Base-by-base conservation (phyloP, 2,329 filamentous ascomycete species). In the Beauveria australis region DNA sequence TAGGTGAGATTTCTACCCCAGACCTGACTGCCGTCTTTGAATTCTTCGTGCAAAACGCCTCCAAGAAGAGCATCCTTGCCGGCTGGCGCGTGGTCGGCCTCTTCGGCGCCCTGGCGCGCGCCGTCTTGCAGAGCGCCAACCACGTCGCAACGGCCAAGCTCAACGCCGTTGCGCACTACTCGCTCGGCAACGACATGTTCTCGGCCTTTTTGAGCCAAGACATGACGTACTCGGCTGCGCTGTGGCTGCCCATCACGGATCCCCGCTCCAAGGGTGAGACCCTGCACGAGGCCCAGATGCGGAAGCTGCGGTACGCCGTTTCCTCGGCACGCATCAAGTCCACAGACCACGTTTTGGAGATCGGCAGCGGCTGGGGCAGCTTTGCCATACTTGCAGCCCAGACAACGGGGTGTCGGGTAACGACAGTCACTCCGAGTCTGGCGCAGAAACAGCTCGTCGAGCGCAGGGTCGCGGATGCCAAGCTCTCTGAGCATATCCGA, bases 171-270 rank as follows among this genome's bases (percentile, higher is more conserved):
- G 86, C 87, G 7, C 88, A 91, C 65, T 91, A 91, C 69, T 88
- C 91, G 66, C 88, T 90, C 63, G 86, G 83, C 64, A 91, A 91
- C 67, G 84, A 86, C 62, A 89, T 90, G 85, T 90, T 91, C 66
- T 84, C 86, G 6, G 85, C 87, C 0, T 90, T 90, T 65, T 76
- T 90, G 40, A 89, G 86, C 0, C 78, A 82, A 18, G 87, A 90
- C 67, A 89, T 91, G 87, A 89, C 87, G 5, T 90, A 89, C 67
- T 89, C 86, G 1, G 89, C 87, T 68, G 83, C 87, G 3, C 84
- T 89, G 57, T 89, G 87, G 86, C 56, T 53, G 24, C 51, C 28
- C 19, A 33, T 54, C 2, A 37, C 44, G 7, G 37, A 41, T 37
- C 74, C 78, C 49, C 74, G 73, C 0, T 72, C 70, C 33, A 74